Base-by-base conservation (phyloP, 257 asterid species). In the Verbena officinalis region DNA sequence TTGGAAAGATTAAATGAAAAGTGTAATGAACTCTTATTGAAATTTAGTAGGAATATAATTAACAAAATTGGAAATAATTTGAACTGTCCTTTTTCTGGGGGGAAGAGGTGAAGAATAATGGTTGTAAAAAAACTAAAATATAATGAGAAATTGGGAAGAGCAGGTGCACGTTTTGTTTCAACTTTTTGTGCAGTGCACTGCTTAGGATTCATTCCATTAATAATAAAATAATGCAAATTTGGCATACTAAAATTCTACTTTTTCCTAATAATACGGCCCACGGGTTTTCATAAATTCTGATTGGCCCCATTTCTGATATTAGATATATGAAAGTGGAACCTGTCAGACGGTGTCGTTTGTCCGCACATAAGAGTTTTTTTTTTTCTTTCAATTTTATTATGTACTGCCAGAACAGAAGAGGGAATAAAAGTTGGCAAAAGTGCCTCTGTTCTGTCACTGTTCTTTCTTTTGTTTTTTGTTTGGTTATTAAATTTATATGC, bases 131-230 rank as follows among this genome's bases (percentile, higher is more conserved):
- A n/a, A n/a, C n/a, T n/a, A n/a, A n/a, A n/a, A n/a, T n/a, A n/a
- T n/a, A n/a, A 27, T 46, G 59, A 30, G 63, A 62, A 61, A 63
- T 48, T 12, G 59, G 38, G 58, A 45, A 20, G 65, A 15, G 56
- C 52, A 68, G 48, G 60, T 50, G 62, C 14, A 67, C 40, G 46
- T 62, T n/a, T 55, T 71, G 70, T 45, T 52, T 11, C 21, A 8
- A 36, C 11, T 36, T 46, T 14, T 6, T 20, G 21, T 19, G 33
- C 69, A 48, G n/a, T n/a, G 34, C 69, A 48, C 58, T 63, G 77
- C 78, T 44, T 81, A 42, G 81, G 86, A 81, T 81, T 65, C 86
- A 81, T 81, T 65, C 86, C 50, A 64, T 64, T 49, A 20, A 68
- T 22, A 58, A 19, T 21, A 27, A 1, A 6, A 42, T 11, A 22